These are phyloP conservation scores for Aristolochia contorta DNA, from an alignment of 164 flowering plant species.

Conservation along the genomic window DNA sequence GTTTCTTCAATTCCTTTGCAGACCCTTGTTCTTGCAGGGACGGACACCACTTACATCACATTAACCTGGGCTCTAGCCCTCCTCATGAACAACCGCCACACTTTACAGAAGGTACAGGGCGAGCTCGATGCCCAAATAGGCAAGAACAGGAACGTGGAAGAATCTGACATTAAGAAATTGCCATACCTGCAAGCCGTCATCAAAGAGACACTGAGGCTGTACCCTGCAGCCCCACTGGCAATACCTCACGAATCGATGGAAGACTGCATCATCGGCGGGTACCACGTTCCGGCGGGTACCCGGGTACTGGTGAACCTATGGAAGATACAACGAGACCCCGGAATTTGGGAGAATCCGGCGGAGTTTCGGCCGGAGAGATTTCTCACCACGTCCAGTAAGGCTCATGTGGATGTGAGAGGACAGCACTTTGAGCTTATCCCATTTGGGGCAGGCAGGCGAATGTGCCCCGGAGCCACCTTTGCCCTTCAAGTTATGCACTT, in stretches of 20 bases:
- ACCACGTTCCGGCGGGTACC: constrained; percentile 19
- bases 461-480: constrained; percentile 19
- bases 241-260: constrained; percentile 11
- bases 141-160: background rate
- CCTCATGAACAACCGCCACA: background rate
- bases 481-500: constrained; percentile 16
- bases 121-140: constrained; percentile 4
- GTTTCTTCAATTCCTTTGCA: background rate
- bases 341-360: constrained; percentile 21
- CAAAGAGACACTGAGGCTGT: constrained; percentile 6
- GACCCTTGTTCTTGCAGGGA: constrained; percentile 1
- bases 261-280: constrained; percentile 21
- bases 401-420: constrained; percentile 13
- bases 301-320: constrained; percentile 21
- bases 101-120: constrained; percentile 1
- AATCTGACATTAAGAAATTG: constrained; percentile 4
- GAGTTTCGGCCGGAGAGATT: constrained; percentile 32
- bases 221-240: constrained; percentile 8
- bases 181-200: constrained; percentile 4
- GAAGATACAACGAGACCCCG: constrained; percentile 32
- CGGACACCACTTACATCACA: background rate
- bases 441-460: constrained; percentile 26
- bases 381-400: constrained; percentile 8
- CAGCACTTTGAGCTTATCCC: constrained; percentile 18
- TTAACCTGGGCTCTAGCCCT: constrained; percentile 3